These are phyloP conservation scores for Botrytis tulipae DNA, from an alignment of 2,329 filamentous ascomycete genomes.

Conservation along the genomic window DNA sequence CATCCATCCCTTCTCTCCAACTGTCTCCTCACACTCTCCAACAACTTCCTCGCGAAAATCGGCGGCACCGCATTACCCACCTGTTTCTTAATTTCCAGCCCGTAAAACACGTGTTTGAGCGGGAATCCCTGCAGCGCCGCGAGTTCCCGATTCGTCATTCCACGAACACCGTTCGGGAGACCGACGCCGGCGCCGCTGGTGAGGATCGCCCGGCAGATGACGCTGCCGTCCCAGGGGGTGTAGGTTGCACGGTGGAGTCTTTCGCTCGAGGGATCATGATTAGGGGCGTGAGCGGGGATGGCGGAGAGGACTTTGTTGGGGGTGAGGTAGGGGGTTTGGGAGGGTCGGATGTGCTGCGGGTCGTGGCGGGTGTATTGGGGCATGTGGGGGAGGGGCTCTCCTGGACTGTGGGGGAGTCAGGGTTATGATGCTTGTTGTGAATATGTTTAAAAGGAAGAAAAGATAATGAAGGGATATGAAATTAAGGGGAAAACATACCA, in stretches of 20 bases:
- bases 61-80: slow-evolving; percentile 79
- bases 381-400: slow-evolving; percentile 65
- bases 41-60: slow-evolving; percentile 45
- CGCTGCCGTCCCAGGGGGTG: slow-evolving; percentile 46
- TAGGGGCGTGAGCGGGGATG: slow-evolving; percentile 41
- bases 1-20: slow-evolving; percentile 23
- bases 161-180: slow-evolving; percentile 61
- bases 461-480: not conserved
- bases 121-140: slow-evolving; percentile 71
- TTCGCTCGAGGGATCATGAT: slow-evolving; percentile 36
- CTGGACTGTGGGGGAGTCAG: slow-evolving; percentile 49
- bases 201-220: slow-evolving; percentile 56
- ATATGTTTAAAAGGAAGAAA: too few species aligned
- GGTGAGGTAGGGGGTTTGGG: slow-evolving; percentile 44
- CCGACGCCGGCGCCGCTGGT: slow-evolving; percentile 57
- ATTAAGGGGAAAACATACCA: slow-evolving; percentile 31
- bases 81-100: slow-evolving; percentile 53
- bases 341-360: slow-evolving; percentile 41
- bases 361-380: slow-evolving; percentile 58
- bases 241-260: not conserved
- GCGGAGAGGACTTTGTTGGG: slow-evolving; percentile 39
- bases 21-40: slow-evolving; percentile 16
- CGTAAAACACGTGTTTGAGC: slow-evolving; percentile 52
- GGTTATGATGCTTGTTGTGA: too few species aligned
- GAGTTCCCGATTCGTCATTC: slow-evolving; percentile 64